Conservation (phyloP, 2,329 filamentous ascomycete species). For the Lachnellula willkommii region DNA sequence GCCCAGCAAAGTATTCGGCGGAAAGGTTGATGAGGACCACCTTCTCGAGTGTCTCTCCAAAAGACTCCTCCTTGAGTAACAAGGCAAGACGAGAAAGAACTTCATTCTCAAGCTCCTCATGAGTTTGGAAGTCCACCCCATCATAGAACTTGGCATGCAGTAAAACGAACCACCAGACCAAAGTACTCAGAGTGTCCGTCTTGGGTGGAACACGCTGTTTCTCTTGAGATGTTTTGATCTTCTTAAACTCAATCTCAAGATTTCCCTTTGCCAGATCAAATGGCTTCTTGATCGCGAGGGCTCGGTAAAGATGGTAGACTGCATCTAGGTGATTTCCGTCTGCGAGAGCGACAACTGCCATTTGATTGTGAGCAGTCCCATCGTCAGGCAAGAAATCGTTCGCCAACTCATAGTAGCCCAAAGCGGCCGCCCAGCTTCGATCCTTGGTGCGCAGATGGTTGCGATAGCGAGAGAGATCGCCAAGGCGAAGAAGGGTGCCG, state of each 20-base stretch:
- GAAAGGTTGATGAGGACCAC: conserved; percentile 83
- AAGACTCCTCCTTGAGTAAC: conserved; percentile 62
- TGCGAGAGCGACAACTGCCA: conserved; percentile 77
- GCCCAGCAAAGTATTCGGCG: conserved; percentile 67
- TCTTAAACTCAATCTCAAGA: conserved; percentile 72
- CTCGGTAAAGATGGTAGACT: conserved; percentile 85
- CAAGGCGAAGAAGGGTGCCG: conserved; percentile 76
- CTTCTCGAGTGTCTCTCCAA: conserved; percentile 64
- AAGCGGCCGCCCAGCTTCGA: conserved; percentile 71
- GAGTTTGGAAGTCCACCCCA: conserved; percentile 67
- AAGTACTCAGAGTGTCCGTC: conserved; percentile 42
- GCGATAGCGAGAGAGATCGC: conserved; percentile 85
- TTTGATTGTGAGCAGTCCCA: conserved; percentile 82
- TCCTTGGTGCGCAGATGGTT: conserved; percentile 63
- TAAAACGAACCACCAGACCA: conserved; percentile 77
- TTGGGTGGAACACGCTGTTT: conserved; percentile 32
- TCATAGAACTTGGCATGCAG: conserved; percentile 81
- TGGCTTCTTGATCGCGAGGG: conserved; percentile 67
- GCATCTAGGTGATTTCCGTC: conserved; percentile 76
- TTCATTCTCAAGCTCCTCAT: conserved; percentile 78
- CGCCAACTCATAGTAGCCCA: conserved; percentile 81
- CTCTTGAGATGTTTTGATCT: conserved; percentile 52
- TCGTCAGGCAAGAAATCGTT: conserved; percentile 71
- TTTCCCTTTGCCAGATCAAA: conserved; percentile 71
- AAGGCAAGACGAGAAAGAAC: conserved; percentile 73